Base-by-base conservation (phyloP, 2,329 filamentous ascomycete species). In the Phyllosticta citriasiana region DNA sequence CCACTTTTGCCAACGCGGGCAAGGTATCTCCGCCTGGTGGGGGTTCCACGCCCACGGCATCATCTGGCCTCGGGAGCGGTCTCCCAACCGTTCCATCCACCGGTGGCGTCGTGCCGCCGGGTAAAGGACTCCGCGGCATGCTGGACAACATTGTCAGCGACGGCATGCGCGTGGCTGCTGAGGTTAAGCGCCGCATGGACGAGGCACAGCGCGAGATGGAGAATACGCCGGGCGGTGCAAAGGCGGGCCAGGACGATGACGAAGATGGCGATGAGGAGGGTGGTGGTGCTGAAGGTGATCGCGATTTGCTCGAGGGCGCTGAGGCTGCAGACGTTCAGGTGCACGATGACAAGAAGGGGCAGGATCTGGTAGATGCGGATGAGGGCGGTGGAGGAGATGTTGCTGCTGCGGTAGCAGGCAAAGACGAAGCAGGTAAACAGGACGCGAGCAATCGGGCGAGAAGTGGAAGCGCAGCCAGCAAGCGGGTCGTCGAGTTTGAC, bases 81-180 rank as follows among this genome's bases (percentile, higher is more conserved):
- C 55, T 58, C 2, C 55, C 56, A 5, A 55, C 55, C 9, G 70
- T 73, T 1, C 70, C 72, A 0, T 69, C 65, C 16, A 71, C 81
- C 0, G 80, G 82, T 50, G 82, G 87, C 64, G 80, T 86, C 69
- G 80, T 83, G 35, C 84, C 80, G 54, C 80, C 84, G 1, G 82
- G 82, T 19, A 88, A 92, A 66, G 91, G 94, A 24, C 81, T 99
- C 1, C 84, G 94, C 52, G 94, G 94, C 22, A 94, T 99, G 63
- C 79, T 99, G 50, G 94, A 99, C 77, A 96, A 96, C 68, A 97
- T 99, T 68, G 94, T 97, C 65, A 96, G 89, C 1, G 94, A 99
- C 71, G 94, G 94, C 52, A 97, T 97, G 86, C 87, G 93, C 35
- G 93, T 97, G 62, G 94, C 94, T 0, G 89, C 88, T 0, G 94